Conservation (phyloP, 2,329 filamentous ascomycete genomes). For the Cordyceps farinosa region DNA sequence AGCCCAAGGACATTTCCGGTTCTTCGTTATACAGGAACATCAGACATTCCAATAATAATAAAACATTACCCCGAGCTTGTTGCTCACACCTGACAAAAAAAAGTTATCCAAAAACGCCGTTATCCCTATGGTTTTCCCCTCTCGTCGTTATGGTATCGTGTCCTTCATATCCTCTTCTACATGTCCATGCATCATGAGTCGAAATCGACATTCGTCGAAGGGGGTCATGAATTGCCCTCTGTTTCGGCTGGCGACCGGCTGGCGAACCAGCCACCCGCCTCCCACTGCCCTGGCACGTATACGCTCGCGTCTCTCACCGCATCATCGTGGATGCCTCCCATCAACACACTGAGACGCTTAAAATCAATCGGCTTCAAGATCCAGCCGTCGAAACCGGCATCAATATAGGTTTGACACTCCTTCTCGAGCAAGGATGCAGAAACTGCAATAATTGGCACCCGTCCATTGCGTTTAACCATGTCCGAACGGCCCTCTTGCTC, state of each 20-base stretch:
- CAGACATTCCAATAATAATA: not conserved
- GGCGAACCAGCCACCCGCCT: slow-evolving; percentile 78
- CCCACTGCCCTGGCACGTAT: slow-evolving; percentile 73
- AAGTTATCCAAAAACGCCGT: slow-evolving; percentile 2
- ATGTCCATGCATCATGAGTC: not conserved
- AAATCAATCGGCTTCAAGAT: slow-evolving; percentile 88
- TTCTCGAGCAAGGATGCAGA: slow-evolving; percentile 76
- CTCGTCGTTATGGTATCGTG: not conserved
- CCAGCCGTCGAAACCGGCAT: slow-evolving; percentile 85
- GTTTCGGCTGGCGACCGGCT: slow-evolving; percentile 10
- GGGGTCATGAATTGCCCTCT: not conserved
- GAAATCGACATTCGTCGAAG: not conserved
- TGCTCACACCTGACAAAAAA: not conserved
- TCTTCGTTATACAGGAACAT: not conserved
- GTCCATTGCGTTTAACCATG: slow-evolving; percentile 56
- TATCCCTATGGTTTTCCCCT: not conserved
- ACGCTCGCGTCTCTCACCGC: slow-evolving; percentile 57
- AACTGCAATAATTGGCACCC: slow-evolving; percentile 80
- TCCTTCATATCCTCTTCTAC: not conserved
- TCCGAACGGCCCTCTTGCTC: slow-evolving; percentile 50
- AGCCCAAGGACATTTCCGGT: not conserved
- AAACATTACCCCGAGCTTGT: not conserved
- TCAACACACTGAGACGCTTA: slow-evolving; percentile 63
- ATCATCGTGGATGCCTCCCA: slow-evolving; percentile 65
- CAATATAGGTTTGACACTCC: slow-evolving; percentile 64